Evolutionary conservation across 2,329 filamentous ascomycete species (phyloP).

Genomic region (Sclerotinia trifoliorum): DNA sequence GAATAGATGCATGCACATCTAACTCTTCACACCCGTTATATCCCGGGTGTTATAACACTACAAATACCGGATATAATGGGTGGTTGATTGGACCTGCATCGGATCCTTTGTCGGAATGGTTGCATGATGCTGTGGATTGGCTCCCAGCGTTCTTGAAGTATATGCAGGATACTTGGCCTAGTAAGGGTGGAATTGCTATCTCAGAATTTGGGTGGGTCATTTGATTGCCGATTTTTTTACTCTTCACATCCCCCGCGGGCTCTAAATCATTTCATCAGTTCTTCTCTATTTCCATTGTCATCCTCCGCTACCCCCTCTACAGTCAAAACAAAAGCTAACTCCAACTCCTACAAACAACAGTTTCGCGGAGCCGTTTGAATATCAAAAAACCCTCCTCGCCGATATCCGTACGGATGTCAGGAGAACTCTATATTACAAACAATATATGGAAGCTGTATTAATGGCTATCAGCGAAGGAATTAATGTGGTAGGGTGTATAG

Average conservation of each 20-base stretch:
- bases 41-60: constrained; percentile 31
- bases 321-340: not conserved
- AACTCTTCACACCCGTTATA: constrained; percentile 35
- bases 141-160: constrained; percentile 33
- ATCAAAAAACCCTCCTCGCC: constrained; percentile 27
- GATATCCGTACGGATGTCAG: constrained; percentile 73
- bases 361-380: constrained; percentile 34
- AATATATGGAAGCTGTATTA: constrained; percentile 63
- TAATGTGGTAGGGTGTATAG: constrained; percentile 76
- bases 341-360: not conserved
- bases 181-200: constrained; percentile 31
- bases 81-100: constrained; percentile 31
- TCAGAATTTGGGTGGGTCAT: constrained; percentile 32
- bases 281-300: not conserved
- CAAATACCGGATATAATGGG: constrained; percentile 21
- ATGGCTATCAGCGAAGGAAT: constrained; percentile 78
- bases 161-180: constrained; percentile 35
- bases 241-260: not conserved
- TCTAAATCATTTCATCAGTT: not conserved
- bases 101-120: constrained; percentile 34
- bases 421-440: constrained; percentile 72
- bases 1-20: constrained; percentile 42
- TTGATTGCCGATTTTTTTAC: not conserved
- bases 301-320: not conserved
- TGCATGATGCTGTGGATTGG: constrained; percentile 35